Percentiles rank a stretch among this genome's conserved stretches.
phyloP scores from a whole-genome alignment of 257 asterid species.

The Coffea canephora region DNA sequence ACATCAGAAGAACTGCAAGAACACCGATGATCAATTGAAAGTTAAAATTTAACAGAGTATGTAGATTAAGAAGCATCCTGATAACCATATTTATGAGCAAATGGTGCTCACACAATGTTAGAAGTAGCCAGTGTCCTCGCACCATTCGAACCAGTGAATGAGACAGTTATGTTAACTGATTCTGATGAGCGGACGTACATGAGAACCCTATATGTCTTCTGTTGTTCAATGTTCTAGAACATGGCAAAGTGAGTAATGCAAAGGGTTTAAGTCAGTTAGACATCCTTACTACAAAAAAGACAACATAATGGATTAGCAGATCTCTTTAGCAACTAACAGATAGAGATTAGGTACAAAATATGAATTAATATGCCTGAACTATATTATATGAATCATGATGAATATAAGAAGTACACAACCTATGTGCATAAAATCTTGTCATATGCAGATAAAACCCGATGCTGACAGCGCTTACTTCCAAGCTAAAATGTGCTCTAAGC shows the following conservation, averaged over 20 bases:
- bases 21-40: conserved; percentile 5
- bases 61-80: conserved; percentile 11
- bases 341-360: background rate
- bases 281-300: background rate
- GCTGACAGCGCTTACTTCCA: background rate
- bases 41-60: conserved; percentile 11
- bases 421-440: background rate
- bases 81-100: background rate
- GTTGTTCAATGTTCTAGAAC: conserved; percentile 71
- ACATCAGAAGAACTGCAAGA: conserved; percentile 55
- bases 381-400: background rate
- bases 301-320: background rate
- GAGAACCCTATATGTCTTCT: conserved; percentile 71
- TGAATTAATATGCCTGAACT: background rate
- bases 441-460: background rate
- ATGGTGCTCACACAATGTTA: conserved; percentile 51
- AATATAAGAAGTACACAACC: background rate
- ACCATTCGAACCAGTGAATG: conserved; percentile 69
- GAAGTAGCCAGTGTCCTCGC: conserved; percentile 54
- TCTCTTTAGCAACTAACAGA: background rate
- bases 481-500: background rate
- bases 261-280: conserved; percentile 7
- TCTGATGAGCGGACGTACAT: conserved; percentile 65
- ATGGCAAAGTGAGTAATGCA: conserved; percentile 11
- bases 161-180: conserved; percentile 51